phyloP scores from a whole-genome alignment of 257 asterid species.

The Gynochthodes officinalis region DNA sequence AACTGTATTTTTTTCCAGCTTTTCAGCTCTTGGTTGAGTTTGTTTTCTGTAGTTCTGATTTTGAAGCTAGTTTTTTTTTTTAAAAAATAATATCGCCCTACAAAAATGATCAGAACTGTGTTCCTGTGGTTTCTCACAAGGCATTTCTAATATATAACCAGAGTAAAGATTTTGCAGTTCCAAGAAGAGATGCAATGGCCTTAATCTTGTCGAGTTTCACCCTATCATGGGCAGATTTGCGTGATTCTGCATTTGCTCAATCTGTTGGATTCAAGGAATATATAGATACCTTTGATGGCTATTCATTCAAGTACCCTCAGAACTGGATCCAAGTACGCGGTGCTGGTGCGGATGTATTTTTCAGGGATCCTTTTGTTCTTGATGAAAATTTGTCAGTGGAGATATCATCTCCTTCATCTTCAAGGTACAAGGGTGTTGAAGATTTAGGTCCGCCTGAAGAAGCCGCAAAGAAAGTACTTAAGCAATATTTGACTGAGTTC shows the following conservation, averaged over 20 bases:
- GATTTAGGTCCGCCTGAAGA: conserved; percentile 90
- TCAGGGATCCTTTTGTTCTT: conserved; percentile 90
- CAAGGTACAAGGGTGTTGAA: conserved; percentile 66
- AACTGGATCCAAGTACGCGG: conserved; percentile 98
- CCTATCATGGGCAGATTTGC: conserved; percentile 30
- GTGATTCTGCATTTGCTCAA: conserved; percentile 45
- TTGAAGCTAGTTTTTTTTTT: neutral
- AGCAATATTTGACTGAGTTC: conserved; percentile 87
- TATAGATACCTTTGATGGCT: conserved; percentile 82
- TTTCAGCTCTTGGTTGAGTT: neutral
- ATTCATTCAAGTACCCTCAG: conserved; percentile 71
- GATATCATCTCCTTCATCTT: conserved; percentile 91
- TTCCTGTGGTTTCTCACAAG: conserved; percentile 42
- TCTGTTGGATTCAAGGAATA: conserved; percentile 65
- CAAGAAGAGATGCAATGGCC: conserved; percentile 69
- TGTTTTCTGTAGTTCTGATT: neutral
- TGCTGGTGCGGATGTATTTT: conserved; percentile 95
- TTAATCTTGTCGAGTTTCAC: conserved; percentile 60
- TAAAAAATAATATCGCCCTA: conserved; percentile 7
- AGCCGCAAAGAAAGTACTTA: conserved; percentile 69
- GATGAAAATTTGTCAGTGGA: conserved; percentile 84
- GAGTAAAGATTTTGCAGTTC: conserved; percentile 93
- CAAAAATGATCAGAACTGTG: conserved; percentile 14
- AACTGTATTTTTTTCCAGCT: too few relatives aligned
- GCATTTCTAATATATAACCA: conserved; percentile 63